Evolutionary conservation across 345 rosid species (phyloP), one percentile per base, ranked within the genome.

Genomic region (Hirschfeldia incana): DNA sequence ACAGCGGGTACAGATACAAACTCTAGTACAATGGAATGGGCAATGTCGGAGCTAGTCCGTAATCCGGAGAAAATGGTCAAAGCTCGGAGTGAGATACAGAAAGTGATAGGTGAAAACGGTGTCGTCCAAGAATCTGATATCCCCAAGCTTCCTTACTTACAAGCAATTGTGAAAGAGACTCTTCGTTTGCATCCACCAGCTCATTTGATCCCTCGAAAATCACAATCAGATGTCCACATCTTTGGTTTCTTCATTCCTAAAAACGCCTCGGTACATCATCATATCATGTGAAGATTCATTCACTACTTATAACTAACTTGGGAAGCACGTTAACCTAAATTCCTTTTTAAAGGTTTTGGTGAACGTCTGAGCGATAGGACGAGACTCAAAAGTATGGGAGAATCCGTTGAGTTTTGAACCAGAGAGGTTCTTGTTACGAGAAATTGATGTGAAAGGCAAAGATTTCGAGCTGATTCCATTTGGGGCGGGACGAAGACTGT

Each of bases 1-100:
- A 13, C 65, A 6, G 92, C 78, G 0, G 89, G 89, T 0, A 80
- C 85, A 0, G 90, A 89, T 26, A 86, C 89, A 17, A 85, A 34
- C 63, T 80, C 85, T 3, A 73, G 64, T 27, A 76, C 83, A n/a
- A 15, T 83, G 65, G 83, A 83, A 21, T 83, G 83, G 83, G 83
- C 63, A 2, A 80, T 83, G 83, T 6, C 76, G 0, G 85, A 82
- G 63, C 46, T 82, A 57, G 1, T 78, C 3, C 58, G 69, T 2
- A 79, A 55, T 21, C 81, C 79, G 0, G 75, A 78, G 33, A 76
- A 39, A 26, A 46, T 84, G 49, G 58, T 9, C 7, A 83, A 67
- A 63, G 76, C 82, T 34, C 73, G 78, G 42, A 44, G 26, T 8
- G 86, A 85, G 70, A 69, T 86, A 6, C 29, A 68, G 17, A 67